A percentile compares a stretch with the other conserved stretches of the same genome.
Evolutionary conservation across 257 asterid genomes (phyloP).

Genomic region (Forsythia suspensa): DNA sequence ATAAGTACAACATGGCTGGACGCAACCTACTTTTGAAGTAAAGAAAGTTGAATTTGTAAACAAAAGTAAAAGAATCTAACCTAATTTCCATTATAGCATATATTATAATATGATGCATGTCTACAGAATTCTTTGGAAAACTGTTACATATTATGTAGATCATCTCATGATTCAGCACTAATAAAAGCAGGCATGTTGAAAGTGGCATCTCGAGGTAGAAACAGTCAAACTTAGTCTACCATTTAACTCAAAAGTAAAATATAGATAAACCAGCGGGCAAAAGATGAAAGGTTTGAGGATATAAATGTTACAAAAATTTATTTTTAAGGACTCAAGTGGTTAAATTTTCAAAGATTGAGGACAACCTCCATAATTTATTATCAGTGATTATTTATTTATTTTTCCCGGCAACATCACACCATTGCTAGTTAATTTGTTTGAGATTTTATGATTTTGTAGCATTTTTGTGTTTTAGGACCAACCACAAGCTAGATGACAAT

Average conservation of each 20-base stretch:
- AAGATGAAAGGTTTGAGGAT: no score
- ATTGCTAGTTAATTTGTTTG: no score
- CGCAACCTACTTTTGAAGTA: background rate
- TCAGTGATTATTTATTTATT: no score
- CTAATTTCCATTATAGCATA: constrained; percentile 27
- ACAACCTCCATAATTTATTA: no score
- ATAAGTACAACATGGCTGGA: constrained; percentile 27
- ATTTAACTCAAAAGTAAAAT: background rate
- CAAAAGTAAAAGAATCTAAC: constrained; percentile 25
- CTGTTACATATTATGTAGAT: constrained; percentile 8
- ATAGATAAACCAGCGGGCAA: no score
- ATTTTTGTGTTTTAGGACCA: no score
- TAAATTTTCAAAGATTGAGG: no score
- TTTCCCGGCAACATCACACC: no score
- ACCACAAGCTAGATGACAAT: no score
- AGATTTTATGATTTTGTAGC: no score
- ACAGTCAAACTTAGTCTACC: constrained; percentile 29
- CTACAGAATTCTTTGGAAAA: constrained; percentile 1
- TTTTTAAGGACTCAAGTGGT: no score
- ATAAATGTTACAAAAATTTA: no score
- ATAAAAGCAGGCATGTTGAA: constrained; percentile 7
- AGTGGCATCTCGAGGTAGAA: constrained; percentile 22
- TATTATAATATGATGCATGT: constrained; percentile 4
- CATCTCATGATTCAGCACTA: constrained; percentile 32
- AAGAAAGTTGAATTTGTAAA: constrained; percentile 27